Evolutionary conservation across 225 moss, liverwort and hornwort species (phyloP).

Genomic region (Anthoceros angustus): DNA sequence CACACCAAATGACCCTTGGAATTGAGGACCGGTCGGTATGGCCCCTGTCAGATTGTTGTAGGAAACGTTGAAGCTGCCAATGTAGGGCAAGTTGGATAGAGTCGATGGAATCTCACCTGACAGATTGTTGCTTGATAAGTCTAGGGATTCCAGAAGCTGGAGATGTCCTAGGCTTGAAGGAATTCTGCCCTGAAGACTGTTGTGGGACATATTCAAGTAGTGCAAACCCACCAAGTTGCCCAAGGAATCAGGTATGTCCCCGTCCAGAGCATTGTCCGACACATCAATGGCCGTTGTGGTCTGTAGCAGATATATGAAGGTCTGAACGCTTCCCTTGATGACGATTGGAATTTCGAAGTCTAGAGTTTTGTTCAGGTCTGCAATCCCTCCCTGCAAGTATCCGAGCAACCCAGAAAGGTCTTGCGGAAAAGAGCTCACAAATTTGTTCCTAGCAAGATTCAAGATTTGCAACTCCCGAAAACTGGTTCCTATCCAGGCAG

Average conservation of each 20-base stretch:
- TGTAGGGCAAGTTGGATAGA: background rate
- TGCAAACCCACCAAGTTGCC: background rate
- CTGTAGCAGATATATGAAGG: background rate
- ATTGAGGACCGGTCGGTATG: background rate
- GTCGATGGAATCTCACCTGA: background rate
- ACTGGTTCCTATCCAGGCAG: background rate
- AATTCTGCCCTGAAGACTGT: background rate
- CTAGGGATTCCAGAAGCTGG: conserved; percentile 1
- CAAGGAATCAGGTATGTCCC: background rate
- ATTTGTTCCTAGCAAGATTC: background rate
- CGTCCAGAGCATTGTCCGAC: background rate
- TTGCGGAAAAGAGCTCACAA: background rate
- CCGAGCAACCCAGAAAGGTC: background rate
- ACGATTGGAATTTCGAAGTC: background rate
- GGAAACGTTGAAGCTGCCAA: background rate
- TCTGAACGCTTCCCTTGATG: background rate
- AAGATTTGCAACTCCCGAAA: background rate
- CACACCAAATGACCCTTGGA: background rate
- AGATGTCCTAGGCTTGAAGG: background rate
- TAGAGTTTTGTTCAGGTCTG: background rate
- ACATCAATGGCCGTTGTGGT: background rate
- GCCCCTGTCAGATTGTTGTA: background rate
- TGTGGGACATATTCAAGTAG: background rate
- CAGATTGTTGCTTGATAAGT: background rate
- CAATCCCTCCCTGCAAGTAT: background rate